phyloP scores from a whole-genome alignment of 495 filamentous ascomycete genomes.

The Tuber umbilicatum region DNA sequence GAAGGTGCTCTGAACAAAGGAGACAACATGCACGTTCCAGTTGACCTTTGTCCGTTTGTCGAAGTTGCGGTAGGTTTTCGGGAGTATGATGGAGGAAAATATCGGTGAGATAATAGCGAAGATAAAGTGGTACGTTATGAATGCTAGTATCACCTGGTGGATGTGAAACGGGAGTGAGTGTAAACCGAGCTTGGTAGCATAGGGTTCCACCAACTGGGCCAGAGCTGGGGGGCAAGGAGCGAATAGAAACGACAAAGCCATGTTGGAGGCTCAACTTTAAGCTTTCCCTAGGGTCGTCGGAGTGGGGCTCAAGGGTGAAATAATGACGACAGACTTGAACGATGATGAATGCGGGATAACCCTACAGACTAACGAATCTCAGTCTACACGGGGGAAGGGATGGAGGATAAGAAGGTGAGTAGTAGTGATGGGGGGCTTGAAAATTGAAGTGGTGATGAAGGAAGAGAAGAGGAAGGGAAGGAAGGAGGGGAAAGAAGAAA shows the following conservation, averaged over 20 bases:
- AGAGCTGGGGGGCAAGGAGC: conserved; percentile 47
- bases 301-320: background rate
- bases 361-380: background rate
- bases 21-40: conserved; percentile 97
- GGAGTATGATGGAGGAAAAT: conserved; percentile 62
- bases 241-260: conserved; percentile 12
- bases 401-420: background rate
- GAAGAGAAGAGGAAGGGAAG: background rate
- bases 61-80: conserved; percentile 63
- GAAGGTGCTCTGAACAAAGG: conserved; percentile 73
- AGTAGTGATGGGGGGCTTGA: background rate
- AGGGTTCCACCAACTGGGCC: conserved; percentile 49
- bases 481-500: background rate
- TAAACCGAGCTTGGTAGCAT: conserved; percentile 56
- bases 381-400: background rate
- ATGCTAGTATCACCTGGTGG: conserved; percentile 77
- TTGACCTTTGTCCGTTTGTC: conserved; percentile 66
- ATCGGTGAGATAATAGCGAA: conserved; percentile 66
- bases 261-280: conserved; percentile 25
- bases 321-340: background rate
- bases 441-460: background rate
- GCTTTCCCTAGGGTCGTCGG: background rate
- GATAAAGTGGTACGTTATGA: conserved; percentile 69
- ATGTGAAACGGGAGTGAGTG: conserved; percentile 72
- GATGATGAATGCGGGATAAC: conserved; percentile 2